Base-by-base conservation (phyloP, 2,329 filamentous ascomycete genomes). In the Hymenotorrendiella dingleyae region DNA sequence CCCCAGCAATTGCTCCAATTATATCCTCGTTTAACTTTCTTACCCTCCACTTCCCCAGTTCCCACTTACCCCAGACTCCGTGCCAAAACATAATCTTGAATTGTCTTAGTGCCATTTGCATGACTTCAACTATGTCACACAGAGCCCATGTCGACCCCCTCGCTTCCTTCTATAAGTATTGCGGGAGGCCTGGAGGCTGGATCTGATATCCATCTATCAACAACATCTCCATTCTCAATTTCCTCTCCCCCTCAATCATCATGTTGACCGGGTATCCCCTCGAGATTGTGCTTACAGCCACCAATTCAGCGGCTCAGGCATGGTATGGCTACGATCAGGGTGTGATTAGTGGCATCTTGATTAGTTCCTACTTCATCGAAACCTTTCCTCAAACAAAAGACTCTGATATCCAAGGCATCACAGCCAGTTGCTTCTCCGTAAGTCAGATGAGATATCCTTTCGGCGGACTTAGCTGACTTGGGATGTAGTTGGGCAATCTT, bases 341-440 rank as follows among this genome's bases (percentile, higher is more conserved):
- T 59, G 82, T 86, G 11, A 86, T 84, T 73, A 82, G 78, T 36
- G 80, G 79, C 44, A 78, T 89, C 49, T 65, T 89, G 42, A 86
- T 83, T 4, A 70, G 88, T 49, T 64, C 71, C 19, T 70, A 71
- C 9, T 85, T 84, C 51, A 65, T 78, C 3, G 52, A 61, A 1
- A 61, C 64, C 8, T 79, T 79, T 49, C 75, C 74, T 0, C 55
- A 49, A 27, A 49, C 47, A 14, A 46, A 39, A 2, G 45, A 68
- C 22, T 57, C 66, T 7, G 65, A 63, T 40, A 63, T 70, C 23
- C 69, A 66, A 0, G 68, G 68, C 6, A 68, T 69, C 36, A 65
- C 64, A 1, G 67, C 67, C 1, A 68, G 66, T 41, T 68, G 64
- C 43, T 70, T 70, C 43, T 62, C 67, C 16, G 65, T 68, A 48